Conservation (phyloP, 2,329 filamentous ascomycete species). For the Neofusicoccum sp. region DNA sequence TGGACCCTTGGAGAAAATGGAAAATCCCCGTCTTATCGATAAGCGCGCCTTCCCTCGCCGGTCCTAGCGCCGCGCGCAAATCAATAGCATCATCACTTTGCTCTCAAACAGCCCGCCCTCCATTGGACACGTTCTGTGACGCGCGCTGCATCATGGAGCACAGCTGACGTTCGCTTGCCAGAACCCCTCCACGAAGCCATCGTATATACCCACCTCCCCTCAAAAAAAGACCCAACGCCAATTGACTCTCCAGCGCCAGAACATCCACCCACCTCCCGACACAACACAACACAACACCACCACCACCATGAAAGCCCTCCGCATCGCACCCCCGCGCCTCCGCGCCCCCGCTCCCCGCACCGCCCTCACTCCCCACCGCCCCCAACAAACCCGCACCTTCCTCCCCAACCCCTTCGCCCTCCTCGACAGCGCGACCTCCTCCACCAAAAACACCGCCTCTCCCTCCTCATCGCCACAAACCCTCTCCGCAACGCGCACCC, state of each 20-base stretch:
- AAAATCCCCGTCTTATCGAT: constrained; percentile 12
- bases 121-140: constrained; percentile 10
- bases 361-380: constrained; percentile 16
- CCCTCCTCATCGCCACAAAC: constrained; percentile 51
- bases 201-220: not conserved
- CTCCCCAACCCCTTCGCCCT: constrained; percentile 44
- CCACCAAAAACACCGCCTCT: constrained; percentile 27
- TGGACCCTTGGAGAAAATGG: not conserved
- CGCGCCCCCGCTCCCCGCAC: constrained; percentile 2
- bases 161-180: not conserved
- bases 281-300: not conserved
- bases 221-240: not conserved
- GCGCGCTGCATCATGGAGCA: constrained; percentile 8
- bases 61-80: not conserved
- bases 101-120: not conserved
- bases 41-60: not conserved
- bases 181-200: not conserved
- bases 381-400: constrained; percentile 40
- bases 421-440: constrained; percentile 32
- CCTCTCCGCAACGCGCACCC: constrained; percentile 69
- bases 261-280: not conserved
- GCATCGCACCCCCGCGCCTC: constrained; percentile 16
- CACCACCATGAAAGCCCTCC: constrained; percentile 34
- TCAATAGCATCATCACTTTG: constrained; percentile 7
- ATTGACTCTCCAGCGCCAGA: not conserved